phyloP scores from a whole-genome alignment of 2,329 filamentous ascomycete species.

The Apiospora phragmitis region DNA sequence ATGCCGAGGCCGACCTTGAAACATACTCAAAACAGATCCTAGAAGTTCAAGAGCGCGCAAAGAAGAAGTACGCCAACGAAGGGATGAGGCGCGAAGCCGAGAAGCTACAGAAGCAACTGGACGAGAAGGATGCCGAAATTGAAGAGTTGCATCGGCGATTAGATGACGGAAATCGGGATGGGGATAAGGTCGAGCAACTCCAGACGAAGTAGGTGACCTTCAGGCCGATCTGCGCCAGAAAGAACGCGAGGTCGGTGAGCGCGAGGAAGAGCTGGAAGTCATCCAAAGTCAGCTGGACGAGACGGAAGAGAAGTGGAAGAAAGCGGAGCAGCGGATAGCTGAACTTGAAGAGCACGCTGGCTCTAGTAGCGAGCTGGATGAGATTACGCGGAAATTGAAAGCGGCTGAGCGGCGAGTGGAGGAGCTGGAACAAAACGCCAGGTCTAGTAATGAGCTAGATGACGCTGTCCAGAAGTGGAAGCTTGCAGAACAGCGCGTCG shows the following conservation, averaged over 20 bases:
- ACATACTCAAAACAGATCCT: constrained; percentile 78
- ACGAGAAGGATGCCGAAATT: constrained; percentile 61
- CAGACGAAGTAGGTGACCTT: constrained; percentile 75
- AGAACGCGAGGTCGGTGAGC: constrained; percentile 70
- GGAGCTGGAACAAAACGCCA: constrained; percentile 58
- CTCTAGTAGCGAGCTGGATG: constrained; percentile 51
- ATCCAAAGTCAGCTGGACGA: constrained; percentile 57
- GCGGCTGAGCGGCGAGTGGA: constrained; percentile 55
- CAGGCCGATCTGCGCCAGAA: constrained; percentile 77
- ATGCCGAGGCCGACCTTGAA: constrained; percentile 85
- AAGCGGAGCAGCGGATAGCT: constrained; percentile 48
- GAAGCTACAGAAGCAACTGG: constrained; percentile 54
- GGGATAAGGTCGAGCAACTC: constrained; percentile 64
- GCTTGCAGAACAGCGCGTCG: constrained; percentile 48
- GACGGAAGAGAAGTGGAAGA: constrained; percentile 50
- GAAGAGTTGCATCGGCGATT: constrained; percentile 62
- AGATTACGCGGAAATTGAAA: constrained; percentile 59
- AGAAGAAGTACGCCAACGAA: constrained; percentile 73
- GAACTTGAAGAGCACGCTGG: constrained; percentile 60
- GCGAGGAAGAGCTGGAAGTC: constrained; percentile 73
- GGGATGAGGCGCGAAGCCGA: constrained; percentile 49
- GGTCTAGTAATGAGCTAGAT: constrained; percentile 54
- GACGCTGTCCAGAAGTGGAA: constrained; percentile 53
- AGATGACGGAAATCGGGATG: constrained; percentile 55
- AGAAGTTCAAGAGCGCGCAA: constrained; percentile 80